Percentiles rank a stretch among this genome's conserved stretches.
Conservation (phyloP, 495 filamentous ascomycete species). For the Neurospora sp. region DNA sequence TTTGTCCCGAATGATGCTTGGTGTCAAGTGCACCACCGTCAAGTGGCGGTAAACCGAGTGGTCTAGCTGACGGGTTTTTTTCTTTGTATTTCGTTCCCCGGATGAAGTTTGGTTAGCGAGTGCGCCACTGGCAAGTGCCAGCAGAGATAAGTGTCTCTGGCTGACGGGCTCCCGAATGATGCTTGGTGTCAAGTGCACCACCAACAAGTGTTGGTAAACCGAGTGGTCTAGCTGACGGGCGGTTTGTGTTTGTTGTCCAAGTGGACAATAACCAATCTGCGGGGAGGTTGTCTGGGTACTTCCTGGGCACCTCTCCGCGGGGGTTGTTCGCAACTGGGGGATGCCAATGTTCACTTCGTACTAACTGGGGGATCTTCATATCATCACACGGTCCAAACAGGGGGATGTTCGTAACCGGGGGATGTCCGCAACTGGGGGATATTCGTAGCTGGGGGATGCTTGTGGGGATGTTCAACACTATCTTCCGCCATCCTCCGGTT, state of each 20-base stretch:
- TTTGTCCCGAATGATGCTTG: background rate
- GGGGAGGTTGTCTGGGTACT: background rate
- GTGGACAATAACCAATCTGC: background rate
- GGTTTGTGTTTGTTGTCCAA: background rate
- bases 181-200: background rate
- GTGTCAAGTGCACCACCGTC: background rate
- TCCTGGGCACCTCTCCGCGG: background rate
- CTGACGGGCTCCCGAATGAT: background rate
- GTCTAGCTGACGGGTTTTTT: background rate
- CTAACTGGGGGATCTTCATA: background rate
- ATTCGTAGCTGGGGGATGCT: background rate
- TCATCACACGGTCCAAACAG: background rate
- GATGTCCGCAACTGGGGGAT: background rate
- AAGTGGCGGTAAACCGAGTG: background rate
- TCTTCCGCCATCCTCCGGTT: background rate
- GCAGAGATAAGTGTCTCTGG: too few species aligned
- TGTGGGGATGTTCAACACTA: background rate
- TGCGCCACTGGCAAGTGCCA: too few species aligned
- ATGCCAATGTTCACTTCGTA: background rate
- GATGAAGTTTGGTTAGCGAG: too few species aligned
- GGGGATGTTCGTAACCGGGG: background rate
- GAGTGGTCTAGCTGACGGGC: background rate
- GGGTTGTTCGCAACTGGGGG: background rate
- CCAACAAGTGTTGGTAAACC: background rate
- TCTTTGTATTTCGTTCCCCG: too few species aligned